Percentiles rank a stretch among this genome's conserved stretches.
Conservation (phyloP, 2,329 filamentous ascomycete genomes). For the Aspergillus alliaceus region DNA sequence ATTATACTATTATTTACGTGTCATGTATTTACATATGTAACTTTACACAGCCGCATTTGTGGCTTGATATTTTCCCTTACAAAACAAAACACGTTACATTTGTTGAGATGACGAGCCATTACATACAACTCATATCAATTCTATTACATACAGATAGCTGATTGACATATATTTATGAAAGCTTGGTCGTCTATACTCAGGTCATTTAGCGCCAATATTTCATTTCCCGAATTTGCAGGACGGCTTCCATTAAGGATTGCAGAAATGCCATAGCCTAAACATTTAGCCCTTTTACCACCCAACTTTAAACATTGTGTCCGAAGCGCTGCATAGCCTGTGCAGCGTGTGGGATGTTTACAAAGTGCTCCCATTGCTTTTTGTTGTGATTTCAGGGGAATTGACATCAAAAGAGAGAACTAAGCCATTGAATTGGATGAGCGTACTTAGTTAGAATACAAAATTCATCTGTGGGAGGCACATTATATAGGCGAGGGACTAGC, state of each 20-base stretch:
- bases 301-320: neutral
- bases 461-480: no score
- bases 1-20: neutral
- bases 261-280: neutral
- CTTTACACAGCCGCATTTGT: neutral
- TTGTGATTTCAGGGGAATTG: no score
- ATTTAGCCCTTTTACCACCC: neutral
- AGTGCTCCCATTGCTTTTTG: neutral
- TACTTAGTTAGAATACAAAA: no score
- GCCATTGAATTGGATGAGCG: no score
- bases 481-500: no score
- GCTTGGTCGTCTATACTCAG: neutral
- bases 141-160: no score
- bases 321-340: neutral
- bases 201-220: neutral
- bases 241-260: neutral
- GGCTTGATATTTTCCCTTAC: neutral
- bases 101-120: neutral
- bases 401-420: no score
- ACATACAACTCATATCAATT: neutral
- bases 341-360: neutral
- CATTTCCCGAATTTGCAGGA: neutral
- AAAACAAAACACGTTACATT: neutral
- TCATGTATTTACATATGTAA: neutral
- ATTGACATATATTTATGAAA: no score